A percentile compares a stretch with the other conserved stretches of the same genome.
These are phyloP conservation scores for Fusarium burgessii DNA, from an alignment of 2,329 filamentous ascomycete genomes.

Conservation along the genomic window DNA sequence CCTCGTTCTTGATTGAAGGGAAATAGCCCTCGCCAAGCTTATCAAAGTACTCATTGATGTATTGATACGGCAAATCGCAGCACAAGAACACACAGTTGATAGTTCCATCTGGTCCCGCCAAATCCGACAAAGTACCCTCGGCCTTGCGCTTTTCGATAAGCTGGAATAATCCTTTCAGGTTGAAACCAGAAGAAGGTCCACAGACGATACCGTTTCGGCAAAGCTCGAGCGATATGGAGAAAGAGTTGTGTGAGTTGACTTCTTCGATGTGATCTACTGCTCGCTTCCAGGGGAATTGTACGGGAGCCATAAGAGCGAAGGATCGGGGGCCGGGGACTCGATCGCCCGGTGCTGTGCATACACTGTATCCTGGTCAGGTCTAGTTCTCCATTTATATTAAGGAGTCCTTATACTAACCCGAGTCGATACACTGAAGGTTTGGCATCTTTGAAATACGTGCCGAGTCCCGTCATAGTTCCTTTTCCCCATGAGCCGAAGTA, in stretches of 20 bases:
- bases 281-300: constrained; percentile 69
- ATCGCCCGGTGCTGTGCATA: constrained; percentile 68
- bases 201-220: constrained; percentile 69
- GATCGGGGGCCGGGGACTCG: constrained; percentile 70
- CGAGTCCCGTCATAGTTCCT: constrained; percentile 62
- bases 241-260: constrained; percentile 67
- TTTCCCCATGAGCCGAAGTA: background rate
- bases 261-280: constrained; percentile 68
- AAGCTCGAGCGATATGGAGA: constrained; percentile 63
- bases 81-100: constrained; percentile 70
- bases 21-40: constrained; percentile 64
- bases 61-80: constrained; percentile 73
- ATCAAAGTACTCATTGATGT: constrained; percentile 70
- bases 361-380: constrained; percentile 53
- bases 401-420: constrained; percentile 35
- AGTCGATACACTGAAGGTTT: constrained; percentile 62
- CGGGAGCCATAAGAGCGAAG: constrained; percentile 60
- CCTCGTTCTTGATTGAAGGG: constrained; percentile 60
- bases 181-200: constrained; percentile 72
- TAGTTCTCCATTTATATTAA: fast-evolving
- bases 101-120: constrained; percentile 59
- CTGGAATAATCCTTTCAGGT: constrained; percentile 64
- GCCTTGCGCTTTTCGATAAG: constrained; percentile 62
- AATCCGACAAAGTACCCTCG: constrained; percentile 56
- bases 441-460: constrained; percentile 61